Evolutionary conservation across 148 eudicot genomes (phyloP), one percentile per base, ranked within the genome.

Genomic region (Tetragonia tetragonoides): DNA sequence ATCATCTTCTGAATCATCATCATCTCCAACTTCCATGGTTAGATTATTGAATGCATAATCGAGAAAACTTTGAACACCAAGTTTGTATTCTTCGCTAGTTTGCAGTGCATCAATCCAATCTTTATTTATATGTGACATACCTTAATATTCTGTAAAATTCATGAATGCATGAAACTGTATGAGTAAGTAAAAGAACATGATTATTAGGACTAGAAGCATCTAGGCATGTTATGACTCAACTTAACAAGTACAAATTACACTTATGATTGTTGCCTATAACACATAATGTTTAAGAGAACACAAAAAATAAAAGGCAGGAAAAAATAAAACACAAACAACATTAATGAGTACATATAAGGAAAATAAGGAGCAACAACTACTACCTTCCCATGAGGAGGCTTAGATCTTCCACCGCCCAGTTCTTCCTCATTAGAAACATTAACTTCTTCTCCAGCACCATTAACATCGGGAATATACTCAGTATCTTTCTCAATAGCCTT

Each of bases 101-200:
- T 72, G 75, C 10, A 61, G 75, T 72, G 63, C 75, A 54, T 54
- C 62, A 49, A 72, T 72, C 75, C 75, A 72, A 34, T 72, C 75
- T 57, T 72, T 72, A 38, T 37, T 72, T 0, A 54, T 4, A 2
- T 54, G 60, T 54, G 54, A 8, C 46, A 72, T 72, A 20, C 24
- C 34, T 61, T 23, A 63, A 23, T 63, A 63, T 24, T 63, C 39
- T 8, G 66, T 3, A 63, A 63, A 63, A 12, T 24, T 28, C 34
- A 28, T 28, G 34, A 1, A 28, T 28, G 15, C 11, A 63, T 24
- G 11, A 63, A 28, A 24, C 47, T 9, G 2, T 44, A 44, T 44
- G 47, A 44, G 34, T 28, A 28, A 0, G 34, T 28, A 28, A 28
- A 28, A 28, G 34, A 28, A 28, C 34, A 28, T 28, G 34, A 28